These are phyloP conservation scores for Phytopythium chamaehyphon DNA, from an alignment of 352 stramenopile species.

Conservation along the genomic window DNA sequence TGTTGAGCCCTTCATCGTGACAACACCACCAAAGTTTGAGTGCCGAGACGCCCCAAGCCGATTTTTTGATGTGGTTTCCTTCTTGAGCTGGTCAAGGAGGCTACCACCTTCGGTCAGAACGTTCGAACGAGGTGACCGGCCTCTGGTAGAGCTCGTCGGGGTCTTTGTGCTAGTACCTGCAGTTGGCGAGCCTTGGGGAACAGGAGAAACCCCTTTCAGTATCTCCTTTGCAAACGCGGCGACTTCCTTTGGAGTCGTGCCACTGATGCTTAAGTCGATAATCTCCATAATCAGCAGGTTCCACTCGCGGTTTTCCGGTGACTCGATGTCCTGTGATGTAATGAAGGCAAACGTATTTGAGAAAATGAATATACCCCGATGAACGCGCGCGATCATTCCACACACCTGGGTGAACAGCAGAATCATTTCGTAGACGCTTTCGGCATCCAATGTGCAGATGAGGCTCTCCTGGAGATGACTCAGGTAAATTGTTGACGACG, in stretches of 20 bases:
- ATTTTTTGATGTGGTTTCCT: slow-evolving; percentile 40
- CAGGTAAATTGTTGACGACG: slow-evolving; percentile 69
- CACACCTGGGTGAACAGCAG: slow-evolving; percentile 69
- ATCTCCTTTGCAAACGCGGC: slow-evolving; percentile 49
- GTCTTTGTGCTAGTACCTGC: neutral
- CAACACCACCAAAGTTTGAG: slow-evolving; percentile 86
- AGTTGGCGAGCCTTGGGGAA: neutral
- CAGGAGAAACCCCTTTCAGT: neutral
- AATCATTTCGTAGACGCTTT: slow-evolving; percentile 87
- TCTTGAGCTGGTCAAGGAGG: slow-evolving; percentile 43
- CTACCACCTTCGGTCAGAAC: slow-evolving; percentile 7
- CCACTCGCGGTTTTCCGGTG: slow-evolving; percentile 80
- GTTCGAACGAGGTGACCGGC: neutral
- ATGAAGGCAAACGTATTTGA: neutral
- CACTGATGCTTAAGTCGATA: slow-evolving; percentile 74
- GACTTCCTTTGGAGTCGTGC: slow-evolving; percentile 62
- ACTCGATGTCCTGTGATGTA: slow-evolving; percentile 65
- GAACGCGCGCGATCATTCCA: neutral
- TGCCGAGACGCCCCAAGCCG: slow-evolving; percentile 48
- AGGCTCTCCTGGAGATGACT: slow-evolving; percentile 80
- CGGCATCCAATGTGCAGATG: slow-evolving; percentile 68
- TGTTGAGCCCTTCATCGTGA: slow-evolving; percentile 72
- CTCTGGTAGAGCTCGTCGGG: neutral
- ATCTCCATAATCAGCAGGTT: slow-evolving; percentile 89
- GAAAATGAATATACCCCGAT: neutral